phyloP scores from a whole-genome alignment of 805 yeast species.

The Barnettozyma siamensis region DNA sequence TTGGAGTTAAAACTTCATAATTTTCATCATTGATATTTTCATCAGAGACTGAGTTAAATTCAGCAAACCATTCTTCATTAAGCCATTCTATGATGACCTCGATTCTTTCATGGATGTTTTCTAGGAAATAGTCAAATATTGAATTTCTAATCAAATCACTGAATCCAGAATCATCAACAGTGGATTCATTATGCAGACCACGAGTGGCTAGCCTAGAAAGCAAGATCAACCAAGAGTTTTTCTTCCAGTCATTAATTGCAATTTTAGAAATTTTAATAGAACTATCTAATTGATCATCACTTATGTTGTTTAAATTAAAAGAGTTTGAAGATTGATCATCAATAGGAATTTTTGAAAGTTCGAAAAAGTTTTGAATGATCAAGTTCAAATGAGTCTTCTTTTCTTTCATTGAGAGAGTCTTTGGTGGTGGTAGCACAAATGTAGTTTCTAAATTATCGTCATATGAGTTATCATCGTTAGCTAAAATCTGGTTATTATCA shows the following conservation, averaged over 20 bases:
- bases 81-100: slow-evolving; percentile 86
- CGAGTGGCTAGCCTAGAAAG: slow-evolving; percentile 77
- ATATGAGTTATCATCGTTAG: slow-evolving; percentile 17
- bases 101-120: slow-evolving; percentile 63
- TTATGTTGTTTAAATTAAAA: slow-evolving; percentile 18
- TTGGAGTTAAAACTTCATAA: slow-evolving; percentile 33
- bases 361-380: slow-evolving; percentile 55
- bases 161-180: slow-evolving; percentile 31
- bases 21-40: slow-evolving; percentile 15
- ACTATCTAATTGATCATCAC: slow-evolving; percentile 15
- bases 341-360: slow-evolving; percentile 33
- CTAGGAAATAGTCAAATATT: slow-evolving; percentile 65
- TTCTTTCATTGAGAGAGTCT: slow-evolving; percentile 42
- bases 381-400: slow-evolving; percentile 52
- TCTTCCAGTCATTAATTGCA: slow-evolving; percentile 47
- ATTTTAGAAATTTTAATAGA: slow-evolving; percentile 24
- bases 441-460: slow-evolving; percentile 36
- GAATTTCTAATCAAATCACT: slow-evolving; percentile 63
- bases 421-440: slow-evolving; percentile 55
- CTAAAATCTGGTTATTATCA: slow-evolving; percentile 18
- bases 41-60: slow-evolving; percentile 28
- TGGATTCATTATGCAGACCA: slow-evolving; percentile 42
- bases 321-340: slow-evolving; percentile 17
- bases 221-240: slow-evolving; percentile 69
- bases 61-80: slow-evolving; percentile 89